A percentile compares a stretch with the other conserved stretches of the same genome.
These are phyloP conservation scores for Alternaria longipes DNA, from an alignment of 2,329 filamentous ascomycete genomes.

Conservation along the genomic window DNA sequence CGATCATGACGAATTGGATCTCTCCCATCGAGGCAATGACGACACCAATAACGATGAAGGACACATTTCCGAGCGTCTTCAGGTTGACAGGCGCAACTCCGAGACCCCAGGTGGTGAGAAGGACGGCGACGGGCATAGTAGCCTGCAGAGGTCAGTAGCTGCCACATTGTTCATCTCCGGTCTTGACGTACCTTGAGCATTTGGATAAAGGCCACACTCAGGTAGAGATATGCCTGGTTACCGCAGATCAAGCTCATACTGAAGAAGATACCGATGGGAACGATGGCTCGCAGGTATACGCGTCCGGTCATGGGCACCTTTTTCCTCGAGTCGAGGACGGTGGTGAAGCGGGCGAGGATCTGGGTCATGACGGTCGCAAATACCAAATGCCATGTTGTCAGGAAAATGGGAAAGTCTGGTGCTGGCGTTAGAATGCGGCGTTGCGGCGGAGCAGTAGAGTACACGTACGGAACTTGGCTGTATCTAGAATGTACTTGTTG, in stretches of 20 bases:
- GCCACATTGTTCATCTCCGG: too few species aligned
- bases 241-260: slow-evolving; percentile 95
- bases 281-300: slow-evolving; percentile 90
- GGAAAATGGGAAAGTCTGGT: slow-evolving; percentile 66
- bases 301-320: slow-evolving; percentile 96
- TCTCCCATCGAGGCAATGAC: slow-evolving; percentile 94
- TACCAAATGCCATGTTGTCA: slow-evolving; percentile 88
- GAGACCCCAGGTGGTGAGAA: slow-evolving; percentile 87
- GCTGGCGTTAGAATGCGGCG: slow-evolving; percentile 39
- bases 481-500: slow-evolving; percentile 98
- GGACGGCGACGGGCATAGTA: slow-evolving; percentile 91
- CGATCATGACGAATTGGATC: slow-evolving; percentile 86
- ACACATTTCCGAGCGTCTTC: slow-evolving; percentile 90
- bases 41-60: slow-evolving; percentile 92
- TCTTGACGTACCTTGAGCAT: slow-evolving; percentile 85
- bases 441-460: slow-evolving; percentile 4
- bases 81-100: slow-evolving; percentile 85
- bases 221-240: slow-evolving; percentile 93
- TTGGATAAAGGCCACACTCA: slow-evolving; percentile 96
- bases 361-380: slow-evolving; percentile 97
- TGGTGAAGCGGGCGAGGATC: slow-evolving; percentile 87
- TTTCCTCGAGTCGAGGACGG: slow-evolving; percentile 90
- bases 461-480: slow-evolving; percentile 80
- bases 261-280: slow-evolving; percentile 96
- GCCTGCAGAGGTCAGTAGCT: slow-evolving; percentile 64